Percentiles rank a stretch among this genome's conserved stretches.
These are phyloP conservation scores for Ophiostoma australiae DNA, from an alignment of 2,329 filamentous ascomycete genomes.

Conservation along the genomic window DNA sequence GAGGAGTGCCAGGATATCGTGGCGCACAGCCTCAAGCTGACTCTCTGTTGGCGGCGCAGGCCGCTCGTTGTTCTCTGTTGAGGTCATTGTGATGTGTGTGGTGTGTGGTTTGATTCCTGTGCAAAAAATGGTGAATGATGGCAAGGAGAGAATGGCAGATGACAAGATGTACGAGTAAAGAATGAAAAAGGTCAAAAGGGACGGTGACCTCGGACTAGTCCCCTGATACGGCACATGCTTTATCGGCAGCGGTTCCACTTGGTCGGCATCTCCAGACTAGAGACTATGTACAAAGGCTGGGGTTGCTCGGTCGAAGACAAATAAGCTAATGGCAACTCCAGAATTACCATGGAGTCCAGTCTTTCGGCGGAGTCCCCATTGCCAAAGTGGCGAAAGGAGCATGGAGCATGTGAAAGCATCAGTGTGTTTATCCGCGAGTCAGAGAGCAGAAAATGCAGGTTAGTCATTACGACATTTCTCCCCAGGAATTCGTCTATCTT, in stretches of 20 bases:
- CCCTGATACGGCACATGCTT: neutral
- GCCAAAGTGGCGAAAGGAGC: neutral
- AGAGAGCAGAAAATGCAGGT: neutral
- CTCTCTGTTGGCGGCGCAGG: conserved; percentile 3
- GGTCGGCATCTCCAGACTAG: conserved; percentile 14
- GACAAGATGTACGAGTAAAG: neutral
- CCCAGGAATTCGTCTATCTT: neutral
- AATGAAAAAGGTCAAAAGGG: neutral
- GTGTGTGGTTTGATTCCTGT: neutral
- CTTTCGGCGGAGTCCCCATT: neutral
- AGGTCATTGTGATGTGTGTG: conserved; percentile 7
- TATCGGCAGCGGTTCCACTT: conserved; percentile 7
- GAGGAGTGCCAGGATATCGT: conserved; percentile 53
- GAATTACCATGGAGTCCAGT: neutral
- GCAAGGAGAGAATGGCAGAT: neutral
- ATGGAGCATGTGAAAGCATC: conserved; percentile 8
- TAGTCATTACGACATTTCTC: neutral
- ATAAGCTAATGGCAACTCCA: conserved; percentile 1
- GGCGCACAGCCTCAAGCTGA: conserved; percentile 3
- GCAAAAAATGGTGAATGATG: neutral
- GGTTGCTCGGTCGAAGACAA: conserved; percentile 2
- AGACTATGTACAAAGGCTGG: neutral
- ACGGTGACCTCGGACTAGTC: neutral
- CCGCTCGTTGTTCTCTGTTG: neutral
- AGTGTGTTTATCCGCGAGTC: conserved; percentile 11